A percentile compares a stretch with the other conserved stretches of the same genome.
Conservation (phyloP, 2,329 filamentous ascomycete genomes). For the Claviceps paspali region DNA sequence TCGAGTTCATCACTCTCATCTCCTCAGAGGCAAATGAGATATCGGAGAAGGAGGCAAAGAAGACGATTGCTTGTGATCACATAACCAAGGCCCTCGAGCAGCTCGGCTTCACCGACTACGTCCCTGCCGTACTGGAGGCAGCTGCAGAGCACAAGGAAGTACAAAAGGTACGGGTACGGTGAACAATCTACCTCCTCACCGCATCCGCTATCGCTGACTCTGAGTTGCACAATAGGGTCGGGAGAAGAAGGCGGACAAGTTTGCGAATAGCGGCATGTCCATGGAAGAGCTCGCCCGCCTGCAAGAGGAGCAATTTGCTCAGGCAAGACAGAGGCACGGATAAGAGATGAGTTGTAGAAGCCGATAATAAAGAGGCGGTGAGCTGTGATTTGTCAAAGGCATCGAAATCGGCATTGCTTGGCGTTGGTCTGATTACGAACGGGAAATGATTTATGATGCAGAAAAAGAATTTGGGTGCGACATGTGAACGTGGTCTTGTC, state of each 20-base stretch:
- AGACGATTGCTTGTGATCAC: slow-evolving; percentile 96
- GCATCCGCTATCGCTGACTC: slow-evolving; percentile 18
- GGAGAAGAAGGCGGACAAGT: slow-evolving; percentile 95
- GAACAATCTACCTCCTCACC: too few species aligned
- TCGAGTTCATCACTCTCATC: slow-evolving; percentile 96
- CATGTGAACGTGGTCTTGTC: neutral
- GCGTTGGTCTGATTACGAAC: slow-evolving; percentile 13
- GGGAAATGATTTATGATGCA: neutral
- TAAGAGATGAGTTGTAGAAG: slow-evolving; percentile 2
- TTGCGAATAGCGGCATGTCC: slow-evolving; percentile 83
- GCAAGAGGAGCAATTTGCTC: slow-evolving; percentile 83
- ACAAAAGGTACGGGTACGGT: slow-evolving; percentile 66
- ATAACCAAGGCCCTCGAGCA: slow-evolving; percentile 89
- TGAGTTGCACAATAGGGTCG: slow-evolving; percentile 44
- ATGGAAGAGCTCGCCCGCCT: slow-evolving; percentile 79
- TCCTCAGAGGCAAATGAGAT: slow-evolving; percentile 99
- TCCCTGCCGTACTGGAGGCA: slow-evolving; percentile 72
- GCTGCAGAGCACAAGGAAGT: slow-evolving; percentile 86
- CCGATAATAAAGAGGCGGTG: neutral
- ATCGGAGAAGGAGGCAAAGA: slow-evolving; percentile 96
- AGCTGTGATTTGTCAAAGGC: slow-evolving; percentile 6
- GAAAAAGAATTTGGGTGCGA: neutral
- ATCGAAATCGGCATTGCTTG: slow-evolving; percentile 19
- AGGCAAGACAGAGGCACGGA: slow-evolving; percentile 35
- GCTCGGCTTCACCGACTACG: slow-evolving; percentile 84